Conservation (phyloP, 2,329 filamentous ascomycete genomes). For the Macroventuria anomochaeta region DNA sequence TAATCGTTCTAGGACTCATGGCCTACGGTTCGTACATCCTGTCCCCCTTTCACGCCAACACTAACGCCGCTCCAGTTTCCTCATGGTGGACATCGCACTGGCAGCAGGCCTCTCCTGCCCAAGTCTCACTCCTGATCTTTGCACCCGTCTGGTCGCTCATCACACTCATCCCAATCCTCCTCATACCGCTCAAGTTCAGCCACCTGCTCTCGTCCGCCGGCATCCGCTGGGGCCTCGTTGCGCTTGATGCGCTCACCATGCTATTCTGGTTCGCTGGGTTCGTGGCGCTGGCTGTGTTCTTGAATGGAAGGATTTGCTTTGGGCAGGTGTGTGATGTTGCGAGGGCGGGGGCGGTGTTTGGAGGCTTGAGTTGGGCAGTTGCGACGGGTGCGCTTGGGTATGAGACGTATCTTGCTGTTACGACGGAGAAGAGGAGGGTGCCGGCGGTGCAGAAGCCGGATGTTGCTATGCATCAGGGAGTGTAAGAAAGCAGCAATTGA, state of each 20-base stretch:
- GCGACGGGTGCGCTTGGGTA: constrained; percentile 52
- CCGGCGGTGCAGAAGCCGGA: constrained; percentile 28
- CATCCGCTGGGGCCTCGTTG: constrained; percentile 66
- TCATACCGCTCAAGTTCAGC: constrained; percentile 68
- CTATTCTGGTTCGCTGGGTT: constrained; percentile 92
- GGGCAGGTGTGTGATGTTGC: constrained; percentile 63
- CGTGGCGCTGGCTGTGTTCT: constrained; percentile 73
- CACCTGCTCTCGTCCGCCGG: constrained; percentile 54
- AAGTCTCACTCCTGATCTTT: constrained; percentile 82
- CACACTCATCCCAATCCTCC: constrained; percentile 70
- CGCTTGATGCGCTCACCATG: constrained; percentile 73
- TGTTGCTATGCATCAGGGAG: constrained; percentile 52
- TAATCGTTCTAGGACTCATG: constrained; percentile 77
- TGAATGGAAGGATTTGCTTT: constrained; percentile 65
- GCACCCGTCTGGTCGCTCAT: constrained; percentile 74
- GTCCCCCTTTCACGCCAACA: background rate
- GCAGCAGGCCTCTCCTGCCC: constrained; percentile 59
- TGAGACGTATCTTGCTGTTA: constrained; percentile 43
- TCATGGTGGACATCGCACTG: constrained; percentile 61
- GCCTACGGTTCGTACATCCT: constrained; percentile 66
- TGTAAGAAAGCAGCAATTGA: constrained; percentile 30
- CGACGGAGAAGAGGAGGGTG: constrained; percentile 20
- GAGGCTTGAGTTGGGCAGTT: constrained; percentile 66
- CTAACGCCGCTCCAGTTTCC: constrained; percentile 58
- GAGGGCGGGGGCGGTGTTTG: constrained; percentile 71